phyloP scores from a whole-genome alignment of 768 basidiomycete species.

The Pleurotus giganteus region DNA sequence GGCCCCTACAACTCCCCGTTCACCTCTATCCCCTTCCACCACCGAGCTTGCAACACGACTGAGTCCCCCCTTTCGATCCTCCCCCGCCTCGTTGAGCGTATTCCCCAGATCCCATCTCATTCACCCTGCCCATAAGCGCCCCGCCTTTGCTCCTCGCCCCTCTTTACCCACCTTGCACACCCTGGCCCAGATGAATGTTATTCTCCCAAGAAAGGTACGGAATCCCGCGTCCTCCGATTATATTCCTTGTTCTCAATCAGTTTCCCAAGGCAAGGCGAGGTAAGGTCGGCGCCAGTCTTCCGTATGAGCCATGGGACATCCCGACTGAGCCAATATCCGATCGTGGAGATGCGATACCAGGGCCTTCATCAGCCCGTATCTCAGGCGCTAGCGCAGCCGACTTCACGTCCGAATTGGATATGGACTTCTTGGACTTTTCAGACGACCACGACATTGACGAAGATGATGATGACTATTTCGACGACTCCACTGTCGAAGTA shows the following conservation, averaged over 20 bases:
- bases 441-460: slow-evolving; percentile 17
- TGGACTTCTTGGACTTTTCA: slow-evolving; percentile 19
- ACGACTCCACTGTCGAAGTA: not conserved
- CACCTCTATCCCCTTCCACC: slow-evolving; percentile 11
- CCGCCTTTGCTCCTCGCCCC: slow-evolving; percentile 46
- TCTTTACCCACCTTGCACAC: slow-evolving; percentile 50
- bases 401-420: slow-evolving; percentile 17
- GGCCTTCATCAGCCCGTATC: not conserved
- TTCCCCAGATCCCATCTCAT: slow-evolving; percentile 5
- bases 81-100: not conserved
- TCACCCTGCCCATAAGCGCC: slow-evolving; percentile 43
- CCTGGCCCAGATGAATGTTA: slow-evolving; percentile 48
- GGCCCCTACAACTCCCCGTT: slow-evolving; percentile 9
- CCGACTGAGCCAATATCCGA: slow-evolving; percentile 17
- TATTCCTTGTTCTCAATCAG: slow-evolving; percentile 8
- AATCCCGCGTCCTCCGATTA: slow-evolving; percentile 2
- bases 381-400: slow-evolving; percentile 8
- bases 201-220: slow-evolving; percentile 44
- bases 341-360: slow-evolving; percentile 13
- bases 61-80: not conserved
- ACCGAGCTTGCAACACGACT: not conserved
- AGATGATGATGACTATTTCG: not conserved
- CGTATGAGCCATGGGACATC: slow-evolving; percentile 56
- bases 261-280: slow-evolving; percentile 45
- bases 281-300: slow-evolving; percentile 48